A percentile compares a stretch with the other conserved stretches of the same genome.
Evolutionary conservation across 768 basidiomycete genomes (phyloP).

Genomic region (Sarcomyxa edulis): DNA sequence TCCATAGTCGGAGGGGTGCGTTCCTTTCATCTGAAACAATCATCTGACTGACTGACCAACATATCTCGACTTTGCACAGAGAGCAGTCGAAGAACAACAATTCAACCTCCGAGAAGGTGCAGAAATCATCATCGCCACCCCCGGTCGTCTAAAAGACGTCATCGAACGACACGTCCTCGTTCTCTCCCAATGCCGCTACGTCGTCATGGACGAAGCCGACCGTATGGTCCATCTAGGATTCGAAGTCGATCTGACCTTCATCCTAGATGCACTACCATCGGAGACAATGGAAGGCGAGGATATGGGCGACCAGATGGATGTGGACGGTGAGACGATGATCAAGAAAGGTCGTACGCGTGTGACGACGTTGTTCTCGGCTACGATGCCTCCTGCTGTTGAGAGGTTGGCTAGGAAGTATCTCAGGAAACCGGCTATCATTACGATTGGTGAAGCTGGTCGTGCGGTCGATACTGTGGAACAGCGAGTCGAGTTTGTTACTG

Average conservation of each 20-base stretch:
- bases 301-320: conserved; percentile 68
- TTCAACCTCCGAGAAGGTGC: conserved; percentile 98
- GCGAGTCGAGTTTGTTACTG: conserved; percentile 84
- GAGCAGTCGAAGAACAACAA: conserved; percentile 95
- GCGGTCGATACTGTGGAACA: conserved; percentile 99
- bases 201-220: conserved; percentile 99
- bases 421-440: conserved; percentile 88
- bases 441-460: conserved; percentile 96
- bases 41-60: no score
- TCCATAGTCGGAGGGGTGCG: conserved; percentile 96
- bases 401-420: conserved; percentile 93
- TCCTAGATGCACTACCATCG: conserved; percentile 86
- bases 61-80: conserved; percentile 41
- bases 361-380: conserved; percentile 97
- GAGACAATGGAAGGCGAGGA: conserved; percentile 89
- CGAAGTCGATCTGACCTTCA: conserved; percentile 90
- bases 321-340: conserved; percentile 61
- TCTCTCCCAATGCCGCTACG: conserved; percentile 93
- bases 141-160: conserved; percentile 96
- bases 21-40: conserved; percentile 17
- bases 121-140: conserved; percentile 97
- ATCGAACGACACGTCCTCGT: conserved; percentile 95
- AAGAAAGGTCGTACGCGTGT: conserved; percentile 81
- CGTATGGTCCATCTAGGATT: conserved; percentile 99
- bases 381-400: conserved; percentile 97